Evolutionary conservation across 2,329 filamentous ascomycete genomes (phyloP), one percentile per base, ranked within the genome.

Genomic region (Chaetomium olivaceum): DNA sequence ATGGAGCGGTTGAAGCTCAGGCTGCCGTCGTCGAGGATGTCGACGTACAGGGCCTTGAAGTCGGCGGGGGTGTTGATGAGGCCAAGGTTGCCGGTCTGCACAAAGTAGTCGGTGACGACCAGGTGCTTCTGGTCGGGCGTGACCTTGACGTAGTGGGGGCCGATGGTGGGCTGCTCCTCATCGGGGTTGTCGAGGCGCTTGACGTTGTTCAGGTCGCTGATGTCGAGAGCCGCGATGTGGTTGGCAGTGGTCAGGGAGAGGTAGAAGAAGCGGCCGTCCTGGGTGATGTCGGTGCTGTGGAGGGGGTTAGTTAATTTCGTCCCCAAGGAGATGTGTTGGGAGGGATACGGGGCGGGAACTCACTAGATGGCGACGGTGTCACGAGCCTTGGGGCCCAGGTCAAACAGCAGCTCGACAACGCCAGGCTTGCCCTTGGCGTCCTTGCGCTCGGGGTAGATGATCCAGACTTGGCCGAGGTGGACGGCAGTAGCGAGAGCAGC

Each of bases 81-180:
- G 7, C 83, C 83, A 64, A 88, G 87, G 67, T 85, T 82, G 29
- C 86, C 85, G 11, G 81, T 84, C 76, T 89, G 85, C 2, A 89
- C 84, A 71, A 89, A 89, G 77, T 89, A 89, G 61, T 87, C 87
- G n/a, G 84, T 87, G 16, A 88, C 85, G 2, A 88, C 79, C 19
- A 89, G 75, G 73, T 88, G 84, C 79, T 87, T 87, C 79, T 88
- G 85, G 69, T 88, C 86, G 0, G 86, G 86, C 4, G 84, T 83
- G 66, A 89, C 79, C 78, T 88, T 89, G 77, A 89, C 77, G 70
- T 88, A 89, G 77, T 89, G 86, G 0, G 86, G 86, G 0, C 86
- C 85, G 61, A 87, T 80, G 65, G 83, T 85, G 23, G 84, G 85
- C 74, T 89, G 86, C 33, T 79, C 74, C 74, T 85, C 83, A 63